These are phyloP conservation scores for Mortierella sp. DNA, from an alignment of 371 early-diverging fungal genomes.

Conservation along the genomic window DNA sequence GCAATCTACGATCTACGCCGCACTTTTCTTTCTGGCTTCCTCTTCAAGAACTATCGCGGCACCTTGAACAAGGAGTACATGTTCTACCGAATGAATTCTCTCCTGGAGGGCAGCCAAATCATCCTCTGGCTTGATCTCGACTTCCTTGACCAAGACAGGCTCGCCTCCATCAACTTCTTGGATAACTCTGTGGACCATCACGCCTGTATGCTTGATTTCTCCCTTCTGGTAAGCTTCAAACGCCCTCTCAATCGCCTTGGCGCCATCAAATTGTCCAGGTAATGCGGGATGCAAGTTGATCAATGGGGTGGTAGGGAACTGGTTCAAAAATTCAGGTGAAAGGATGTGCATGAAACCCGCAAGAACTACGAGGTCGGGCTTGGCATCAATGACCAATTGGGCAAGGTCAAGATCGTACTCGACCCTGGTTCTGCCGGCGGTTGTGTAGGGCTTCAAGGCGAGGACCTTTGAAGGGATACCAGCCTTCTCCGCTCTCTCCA, in stretches of 20 bases:
- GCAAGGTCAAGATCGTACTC: constrained; percentile 93
- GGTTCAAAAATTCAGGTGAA: constrained; percentile 82
- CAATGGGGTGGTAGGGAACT: constrained; percentile 75
- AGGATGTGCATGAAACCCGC: constrained; percentile 99
- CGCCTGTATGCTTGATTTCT: constrained; percentile 85
- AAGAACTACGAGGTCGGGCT: constrained; percentile 89
- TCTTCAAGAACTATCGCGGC: constrained; percentile 39
- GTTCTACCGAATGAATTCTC: constrained; percentile 91
- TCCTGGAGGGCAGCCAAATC: constrained; percentile 84
- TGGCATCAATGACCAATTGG: constrained; percentile 65
- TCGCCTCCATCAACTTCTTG: constrained; percentile 95
- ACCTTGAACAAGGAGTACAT: constrained; percentile 85
- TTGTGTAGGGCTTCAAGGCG: constrained; percentile 85
- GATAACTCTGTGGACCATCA: constrained; percentile 97
- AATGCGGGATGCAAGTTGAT: constrained; percentile 98
- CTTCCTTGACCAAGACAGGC: constrained; percentile 81
- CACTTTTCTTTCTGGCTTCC: constrained; percentile 13
- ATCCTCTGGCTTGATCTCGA: constrained; percentile 84
- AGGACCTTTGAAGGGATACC: constrained; percentile 85
- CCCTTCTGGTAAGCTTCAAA: constrained; percentile 85
- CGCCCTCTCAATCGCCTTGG: constrained; percentile 95
- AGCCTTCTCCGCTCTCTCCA: constrained; percentile 84
- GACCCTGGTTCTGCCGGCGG: constrained; percentile 81
- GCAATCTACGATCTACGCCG: background rate
- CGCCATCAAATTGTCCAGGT: constrained; percentile 96